phyloP scores from a whole-genome alignment of 2,329 filamentous ascomycete species.

The Calonectria multiphialidica region DNA sequence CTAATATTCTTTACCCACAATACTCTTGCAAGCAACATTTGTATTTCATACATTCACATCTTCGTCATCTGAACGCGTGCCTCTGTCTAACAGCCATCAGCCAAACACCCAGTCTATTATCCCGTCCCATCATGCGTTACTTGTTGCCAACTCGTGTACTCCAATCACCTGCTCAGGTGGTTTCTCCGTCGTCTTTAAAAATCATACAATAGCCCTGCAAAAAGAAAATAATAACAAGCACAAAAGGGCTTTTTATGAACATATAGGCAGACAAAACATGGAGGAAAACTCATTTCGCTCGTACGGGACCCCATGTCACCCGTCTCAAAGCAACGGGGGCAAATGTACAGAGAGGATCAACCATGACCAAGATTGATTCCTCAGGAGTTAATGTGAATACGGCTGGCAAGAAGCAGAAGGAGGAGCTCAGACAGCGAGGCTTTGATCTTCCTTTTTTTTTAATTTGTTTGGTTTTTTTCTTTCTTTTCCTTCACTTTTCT shows the following conservation, averaged over 20 bases:
- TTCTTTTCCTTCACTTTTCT: not conserved
- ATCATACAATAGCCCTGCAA: not conserved
- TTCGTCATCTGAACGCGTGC: not conserved
- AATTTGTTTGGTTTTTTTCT: not conserved
- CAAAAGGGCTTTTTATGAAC: not conserved
- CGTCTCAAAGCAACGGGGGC: not conserved
- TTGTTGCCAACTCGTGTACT: not conserved
- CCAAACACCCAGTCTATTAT: slow-evolving; percentile 4
- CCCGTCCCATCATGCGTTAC: not conserved
- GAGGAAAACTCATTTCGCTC: not conserved
- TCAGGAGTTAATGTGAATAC: not conserved
- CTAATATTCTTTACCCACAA: too few relatives aligned
- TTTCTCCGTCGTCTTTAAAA: not conserved
- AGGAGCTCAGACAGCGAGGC: too few relatives aligned
- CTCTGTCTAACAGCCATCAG: not conserved
- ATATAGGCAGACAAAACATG: not conserved
- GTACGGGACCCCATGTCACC: not conserved
- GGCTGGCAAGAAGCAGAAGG: not conserved
- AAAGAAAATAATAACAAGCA: not conserved
- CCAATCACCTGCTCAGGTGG: not conserved
- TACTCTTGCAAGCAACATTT: too few relatives aligned
- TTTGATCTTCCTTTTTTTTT: not conserved
- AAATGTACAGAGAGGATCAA: slow-evolving; percentile 4
- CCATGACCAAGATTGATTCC: not conserved
- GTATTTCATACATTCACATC: not conserved